Conservation (phyloP, 1,284 basidiomycete genomes). For the Irpex rosettiformis region DNA sequence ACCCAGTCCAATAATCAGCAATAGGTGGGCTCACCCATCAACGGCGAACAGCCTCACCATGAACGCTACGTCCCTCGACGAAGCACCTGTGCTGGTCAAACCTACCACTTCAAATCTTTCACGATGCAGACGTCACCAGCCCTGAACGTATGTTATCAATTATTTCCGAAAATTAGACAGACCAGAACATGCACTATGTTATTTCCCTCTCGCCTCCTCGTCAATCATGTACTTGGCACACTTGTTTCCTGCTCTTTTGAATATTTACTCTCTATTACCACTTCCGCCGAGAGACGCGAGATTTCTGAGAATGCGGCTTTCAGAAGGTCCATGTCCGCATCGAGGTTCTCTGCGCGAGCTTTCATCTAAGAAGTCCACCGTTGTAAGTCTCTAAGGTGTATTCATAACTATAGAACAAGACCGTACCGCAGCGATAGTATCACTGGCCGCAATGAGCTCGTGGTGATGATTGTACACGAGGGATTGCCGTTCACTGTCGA, state of each 20-base stretch:
- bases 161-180: not conserved
- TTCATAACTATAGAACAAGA: no score
- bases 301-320: slow-evolving; percentile 81
- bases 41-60: not conserved
- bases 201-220: not conserved
- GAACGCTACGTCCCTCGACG: not conserved
- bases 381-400: no score
- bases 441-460: slow-evolving; percentile 88
- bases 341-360: slow-evolving; percentile 75
- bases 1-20: no score
- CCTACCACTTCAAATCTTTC: not conserved
- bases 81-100: not conserved
- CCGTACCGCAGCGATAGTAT: slow-evolving; percentile 82
- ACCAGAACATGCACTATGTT: not conserved
- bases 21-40: no score
- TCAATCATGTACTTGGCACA: not conserved
- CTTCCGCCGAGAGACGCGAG: slow-evolving; percentile 70
- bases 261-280: slow-evolving; percentile 33
- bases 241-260: not conserved
- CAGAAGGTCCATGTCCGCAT: slow-evolving; percentile 77
- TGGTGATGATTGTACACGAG: slow-evolving; percentile 95
- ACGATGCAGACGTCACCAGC: not conserved
- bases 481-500: slow-evolving; percentile 86
- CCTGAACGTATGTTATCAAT: not conserved
- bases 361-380: no score